phyloP scores from a whole-genome alignment of 768 basidiomycete genomes.

The Leccinum arenicola region DNA sequence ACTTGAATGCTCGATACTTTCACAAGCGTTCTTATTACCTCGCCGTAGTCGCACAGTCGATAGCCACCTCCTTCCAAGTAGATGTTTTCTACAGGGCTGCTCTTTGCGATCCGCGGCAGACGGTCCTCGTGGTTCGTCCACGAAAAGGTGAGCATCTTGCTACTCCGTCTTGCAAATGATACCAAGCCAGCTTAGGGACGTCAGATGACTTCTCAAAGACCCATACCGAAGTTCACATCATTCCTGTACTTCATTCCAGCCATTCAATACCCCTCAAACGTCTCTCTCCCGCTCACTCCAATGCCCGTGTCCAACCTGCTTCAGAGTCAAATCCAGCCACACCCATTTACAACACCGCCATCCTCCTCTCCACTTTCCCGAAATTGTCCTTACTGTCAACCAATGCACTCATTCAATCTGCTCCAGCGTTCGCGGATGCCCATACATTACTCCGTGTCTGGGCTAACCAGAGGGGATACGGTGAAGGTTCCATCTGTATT shows the following conservation, averaged over 20 bases:
- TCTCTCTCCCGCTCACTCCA: conserved; percentile 73
- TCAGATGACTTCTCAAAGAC: conserved; percentile 64
- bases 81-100: conserved; percentile 61
- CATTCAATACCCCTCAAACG: conserved; percentile 65
- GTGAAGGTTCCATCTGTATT: conserved; percentile 55
- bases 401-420: conserved; percentile 47
- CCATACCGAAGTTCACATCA: conserved; percentile 69
- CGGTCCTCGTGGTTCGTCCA: conserved; percentile 60
- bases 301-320: conserved; percentile 46
- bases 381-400: conserved; percentile 40
- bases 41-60: conserved; percentile 66
- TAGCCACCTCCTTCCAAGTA: conserved; percentile 49
- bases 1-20: conserved; percentile 84
- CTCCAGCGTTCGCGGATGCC: conserved; percentile 68
- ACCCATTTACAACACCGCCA: conserved; percentile 75
- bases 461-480: conserved; percentile 85
- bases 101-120: conserved; percentile 59
- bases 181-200: conserved; percentile 38
- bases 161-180: conserved; percentile 20
- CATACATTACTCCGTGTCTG: conserved; percentile 81
- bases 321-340: conserved; percentile 45
- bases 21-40: conserved; percentile 92
- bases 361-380: conserved; percentile 48
- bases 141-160: conserved; percentile 43
- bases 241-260: conserved; percentile 58